phyloP scores from a whole-genome alignment of 1,284 basidiomycete species.

The Phylloporus sp. region DNA sequence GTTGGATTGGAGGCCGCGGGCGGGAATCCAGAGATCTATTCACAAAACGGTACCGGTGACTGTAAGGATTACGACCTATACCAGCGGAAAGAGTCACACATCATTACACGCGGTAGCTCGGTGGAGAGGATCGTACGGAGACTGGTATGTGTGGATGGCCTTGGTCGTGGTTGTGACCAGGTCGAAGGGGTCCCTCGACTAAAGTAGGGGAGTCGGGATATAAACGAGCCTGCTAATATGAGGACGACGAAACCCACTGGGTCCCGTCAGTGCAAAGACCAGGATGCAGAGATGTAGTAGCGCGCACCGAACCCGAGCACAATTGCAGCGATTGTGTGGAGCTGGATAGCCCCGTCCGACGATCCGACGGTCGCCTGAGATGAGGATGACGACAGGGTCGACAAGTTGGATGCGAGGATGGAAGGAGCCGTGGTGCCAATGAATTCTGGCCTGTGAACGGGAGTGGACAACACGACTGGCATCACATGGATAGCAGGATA shows the following conservation, averaged over 20 bases:
- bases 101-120: neutral
- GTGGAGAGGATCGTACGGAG: slow-evolving; percentile 3
- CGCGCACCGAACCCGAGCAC: slow-evolving; percentile 23
- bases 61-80: neutral
- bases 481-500: neutral
- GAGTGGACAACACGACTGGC: neutral
- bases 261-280: neutral
- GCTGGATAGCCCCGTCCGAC: slow-evolving; percentile 7
- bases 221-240: slow-evolving; percentile 2
- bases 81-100: neutral
- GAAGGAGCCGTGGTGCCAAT: neutral
- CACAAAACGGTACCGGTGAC: neutral
- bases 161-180: neutral
- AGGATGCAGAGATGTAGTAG: neutral
- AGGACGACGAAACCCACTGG: slow-evolving; percentile 21
- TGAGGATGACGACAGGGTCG: neutral
- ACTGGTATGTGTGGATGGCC: neutral
- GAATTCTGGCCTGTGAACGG: neutral
- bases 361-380: neutral
- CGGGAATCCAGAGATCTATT: neutral
- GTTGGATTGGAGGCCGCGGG: neutral
- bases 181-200: neutral
- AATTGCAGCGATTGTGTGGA: slow-evolving; percentile 16
- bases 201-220: slow-evolving; percentile 11
- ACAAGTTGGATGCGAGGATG: neutral